phyloP scores from a whole-genome alignment of 78 protist species.

The Emiliania huxleyi region DNA sequence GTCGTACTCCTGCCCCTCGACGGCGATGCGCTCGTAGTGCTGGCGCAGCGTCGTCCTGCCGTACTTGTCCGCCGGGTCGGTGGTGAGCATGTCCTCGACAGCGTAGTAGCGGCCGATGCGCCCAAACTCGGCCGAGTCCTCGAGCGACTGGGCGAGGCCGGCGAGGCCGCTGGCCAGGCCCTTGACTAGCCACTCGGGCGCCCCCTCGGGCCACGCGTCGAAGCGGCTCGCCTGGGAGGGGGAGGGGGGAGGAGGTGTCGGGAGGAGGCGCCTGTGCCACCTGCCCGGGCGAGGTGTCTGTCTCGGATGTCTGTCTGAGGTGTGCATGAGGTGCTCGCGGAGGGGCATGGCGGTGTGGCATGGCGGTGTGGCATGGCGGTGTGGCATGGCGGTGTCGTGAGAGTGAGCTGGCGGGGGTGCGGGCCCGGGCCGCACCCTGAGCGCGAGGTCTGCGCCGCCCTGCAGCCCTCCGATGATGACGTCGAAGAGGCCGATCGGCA shows the following conservation, averaged over 20 bases:
- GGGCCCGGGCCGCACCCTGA: no score
- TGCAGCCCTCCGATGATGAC: not conserved
- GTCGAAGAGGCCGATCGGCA: constrained; percentile 27
- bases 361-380: no score
- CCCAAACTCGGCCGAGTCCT: constrained; percentile 11
- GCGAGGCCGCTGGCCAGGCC: not conserved
- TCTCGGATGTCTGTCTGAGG: no score
- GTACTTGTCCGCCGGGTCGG: not conserved
- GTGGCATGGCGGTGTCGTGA: no score
- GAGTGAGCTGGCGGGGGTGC: no score
- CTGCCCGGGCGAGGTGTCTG: no score
- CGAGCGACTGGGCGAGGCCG: not conserved
- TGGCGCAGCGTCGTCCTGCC: constrained; percentile 34
- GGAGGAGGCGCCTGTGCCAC: no score
- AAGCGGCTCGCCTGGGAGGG: not conserved
- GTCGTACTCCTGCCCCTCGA: constrained; percentile 5
- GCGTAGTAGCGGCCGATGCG: constrained; percentile 20
- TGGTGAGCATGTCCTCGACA: constrained; percentile 31
- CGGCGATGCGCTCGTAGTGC: constrained; percentile 9
- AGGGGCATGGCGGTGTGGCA: no score
- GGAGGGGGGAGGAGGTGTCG: no score
- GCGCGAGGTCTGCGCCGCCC: not conserved
- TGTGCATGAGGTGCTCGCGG: no score
- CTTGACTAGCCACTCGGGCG: not conserved
- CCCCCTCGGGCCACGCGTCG: not conserved